Evolutionary conservation across 345 rosid genomes (phyloP), one percentile per base, ranked within the genome.

Genomic region (Tarenaya hassleriana): DNA sequence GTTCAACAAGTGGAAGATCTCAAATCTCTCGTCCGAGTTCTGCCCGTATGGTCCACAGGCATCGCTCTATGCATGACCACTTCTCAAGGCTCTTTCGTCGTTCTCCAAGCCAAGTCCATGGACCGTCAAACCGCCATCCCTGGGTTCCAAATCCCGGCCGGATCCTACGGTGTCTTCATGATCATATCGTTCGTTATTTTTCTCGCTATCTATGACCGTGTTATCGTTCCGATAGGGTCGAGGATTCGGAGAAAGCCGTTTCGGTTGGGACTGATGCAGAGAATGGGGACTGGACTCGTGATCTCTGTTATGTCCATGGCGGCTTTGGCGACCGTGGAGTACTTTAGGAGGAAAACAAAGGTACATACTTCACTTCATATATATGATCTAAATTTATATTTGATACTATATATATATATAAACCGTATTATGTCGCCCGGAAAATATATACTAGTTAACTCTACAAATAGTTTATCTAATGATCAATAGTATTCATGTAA

Each of bases 1-100:
- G 54, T 70, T 1, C 74, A 80, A 48, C 84, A 77, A 75, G 86
- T 77, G 7, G 86, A 80, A 57, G 84, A 75, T 43, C 59, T 83
- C 19, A 83, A 83, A 68, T 67, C 77, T 42, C 56, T 83, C 3
- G 58, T 83, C 29, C 71, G 34, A 24, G 55, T 83, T 18, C 32
- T 75, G 9, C 83, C 80, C 0, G 47, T 83, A 1, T 79, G 83
- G 78, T 77, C 86, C 7, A 63, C 83, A 1, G 82, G 80, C 31
- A 73, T 77, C 9, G 65, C 42, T 8, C 61, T 7, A 40, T 71
- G 12, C 63, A 56, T 35, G 47, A 63, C 56, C n/a, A n/a, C 60
- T 19, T 14, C 38, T 41, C 91, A 80, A 72, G n/a, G 14, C 16
- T 50, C 82, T 6, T 61, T 83, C 17, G 27, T 21, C 45, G 63